Conservation (phyloP, 805 yeast genomes). For the Cyberlindnera amylophila region DNA sequence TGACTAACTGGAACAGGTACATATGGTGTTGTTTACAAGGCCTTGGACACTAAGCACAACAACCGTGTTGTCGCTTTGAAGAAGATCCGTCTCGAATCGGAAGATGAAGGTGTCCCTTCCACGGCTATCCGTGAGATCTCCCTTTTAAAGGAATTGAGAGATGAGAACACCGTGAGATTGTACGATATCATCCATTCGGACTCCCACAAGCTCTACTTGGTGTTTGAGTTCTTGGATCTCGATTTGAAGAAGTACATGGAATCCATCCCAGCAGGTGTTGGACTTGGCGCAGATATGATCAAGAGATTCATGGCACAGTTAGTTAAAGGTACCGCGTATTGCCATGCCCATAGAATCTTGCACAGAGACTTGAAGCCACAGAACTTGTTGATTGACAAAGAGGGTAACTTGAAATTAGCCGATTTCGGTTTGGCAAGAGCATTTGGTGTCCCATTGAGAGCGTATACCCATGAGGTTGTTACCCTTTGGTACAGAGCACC, state of each 20-base stretch:
- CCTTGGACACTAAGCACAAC: conserved; percentile 81
- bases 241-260: conserved; percentile 98
- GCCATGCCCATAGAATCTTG: conserved; percentile 90
- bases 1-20: too few species aligned
- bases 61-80: conserved; percentile 94
- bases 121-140: conserved; percentile 97
- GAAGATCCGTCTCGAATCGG: conserved; percentile 92
- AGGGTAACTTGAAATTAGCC: conserved; percentile 86
- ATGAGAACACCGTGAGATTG: conserved; percentile 86
- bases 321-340: conserved; percentile 84
- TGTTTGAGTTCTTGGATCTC: conserved; percentile 88
- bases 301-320: conserved; percentile 91
- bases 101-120: conserved; percentile 97
- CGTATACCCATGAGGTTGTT: conserved; percentile 97
- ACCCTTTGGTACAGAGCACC: conserved; percentile 98
- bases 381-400: conserved; percentile 88
- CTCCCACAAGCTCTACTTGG: conserved; percentile 85
- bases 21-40: conserved; percentile 97
- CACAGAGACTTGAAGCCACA: conserved; percentile 98
- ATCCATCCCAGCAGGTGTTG: conserved; percentile 84
- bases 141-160: conserved; percentile 85
- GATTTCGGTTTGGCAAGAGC: conserved; percentile 97
- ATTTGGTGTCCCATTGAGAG: conserved; percentile 94
- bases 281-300: conserved; percentile 84
- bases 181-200: conserved; percentile 95